Conservation (phyloP, 148 eudicot genomes). For the Heliamphora exappendiculata region DNA sequence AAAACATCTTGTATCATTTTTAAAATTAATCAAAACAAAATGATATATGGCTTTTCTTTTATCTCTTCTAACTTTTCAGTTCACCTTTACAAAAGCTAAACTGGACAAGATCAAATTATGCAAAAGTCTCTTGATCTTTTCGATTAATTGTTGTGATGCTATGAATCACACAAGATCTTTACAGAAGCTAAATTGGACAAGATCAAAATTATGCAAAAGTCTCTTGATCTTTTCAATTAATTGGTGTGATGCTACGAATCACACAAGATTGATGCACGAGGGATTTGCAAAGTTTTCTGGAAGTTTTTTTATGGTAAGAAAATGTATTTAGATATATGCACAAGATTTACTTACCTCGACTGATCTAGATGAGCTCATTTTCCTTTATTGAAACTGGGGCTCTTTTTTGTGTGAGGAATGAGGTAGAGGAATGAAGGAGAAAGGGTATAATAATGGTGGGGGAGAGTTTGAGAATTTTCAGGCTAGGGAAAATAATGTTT, state of each 20-base stretch:
- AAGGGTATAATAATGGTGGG: neutral
- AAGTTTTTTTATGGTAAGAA: neutral
- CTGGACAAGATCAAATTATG: neutral
- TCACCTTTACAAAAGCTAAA: neutral
- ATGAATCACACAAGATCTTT: neutral
- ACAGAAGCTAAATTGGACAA: neutral
- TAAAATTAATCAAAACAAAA: neutral
- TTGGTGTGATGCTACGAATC: neutral
- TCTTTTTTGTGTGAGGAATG: neutral
- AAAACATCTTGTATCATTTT: neutral
- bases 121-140: neutral
- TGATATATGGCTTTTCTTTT: neutral
- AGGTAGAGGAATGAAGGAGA: neutral
- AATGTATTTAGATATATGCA: neutral
- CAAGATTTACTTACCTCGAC: slow-evolving; percentile 1
- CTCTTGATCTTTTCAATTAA: neutral
- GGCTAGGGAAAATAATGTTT: neutral
- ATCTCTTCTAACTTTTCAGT: neutral
- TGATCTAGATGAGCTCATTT: neutral
- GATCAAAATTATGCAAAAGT: neutral
- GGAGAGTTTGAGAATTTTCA: neutral
- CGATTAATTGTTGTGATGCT: neutral
- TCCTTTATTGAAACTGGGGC: neutral
- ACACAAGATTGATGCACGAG: too few species aligned
- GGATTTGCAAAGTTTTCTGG: neutral